Evolutionary conservation across 2,329 filamentous ascomycete species (phyloP).

Genomic region (Eurotiales sp.): DNA sequence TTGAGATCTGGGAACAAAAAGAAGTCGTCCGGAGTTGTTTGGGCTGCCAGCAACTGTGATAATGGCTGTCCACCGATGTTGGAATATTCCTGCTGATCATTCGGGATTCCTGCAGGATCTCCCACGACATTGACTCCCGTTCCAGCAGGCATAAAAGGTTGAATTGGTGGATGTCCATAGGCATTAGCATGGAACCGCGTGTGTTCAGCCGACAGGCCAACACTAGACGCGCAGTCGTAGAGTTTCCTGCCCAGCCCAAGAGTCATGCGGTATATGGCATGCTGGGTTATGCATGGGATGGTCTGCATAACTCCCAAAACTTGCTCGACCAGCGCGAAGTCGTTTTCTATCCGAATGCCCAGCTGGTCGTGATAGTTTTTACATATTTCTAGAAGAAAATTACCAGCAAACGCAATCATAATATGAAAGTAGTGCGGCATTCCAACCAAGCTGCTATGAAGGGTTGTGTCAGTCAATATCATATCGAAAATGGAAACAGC

Average conservation of each 20-base stretch:
- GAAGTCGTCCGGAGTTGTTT: conserved; percentile 7
- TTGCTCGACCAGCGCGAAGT: conserved; percentile 7
- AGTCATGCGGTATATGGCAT: conserved; percentile 6
- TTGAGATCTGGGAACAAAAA: conserved; percentile 9
- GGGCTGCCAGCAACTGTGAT: not conserved
- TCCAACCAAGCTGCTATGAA: conserved; percentile 32
- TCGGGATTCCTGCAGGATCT: not conserved
- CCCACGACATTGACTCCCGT: not conserved
- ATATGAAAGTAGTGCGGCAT: conserved; percentile 38
- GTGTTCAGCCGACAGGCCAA: not conserved
- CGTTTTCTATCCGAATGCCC: conserved; percentile 1
- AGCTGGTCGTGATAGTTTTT: conserved; percentile 9
- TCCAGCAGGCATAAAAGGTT: not conserved
- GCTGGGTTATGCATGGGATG: conserved; percentile 7
- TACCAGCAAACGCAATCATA: conserved; percentile 38
- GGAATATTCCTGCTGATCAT: conserved; percentile 4
- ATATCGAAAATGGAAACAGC: conserved; percentile 34
- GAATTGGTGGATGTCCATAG: not conserved
- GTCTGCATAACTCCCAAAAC: conserved; percentile 3
- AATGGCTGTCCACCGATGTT: not conserved
- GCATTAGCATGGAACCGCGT: not conserved
- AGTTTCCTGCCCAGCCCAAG: conserved; percentile 5
- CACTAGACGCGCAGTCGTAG: conserved; percentile 5
- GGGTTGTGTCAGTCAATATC: conserved; percentile 32
- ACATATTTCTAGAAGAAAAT: conserved; percentile 38